A percentile compares a stretch with the other conserved stretches of the same genome.
Evolutionary conservation across 306 rosid genomes (phyloP).

Genomic region (Prosopis cineraria): DNA sequence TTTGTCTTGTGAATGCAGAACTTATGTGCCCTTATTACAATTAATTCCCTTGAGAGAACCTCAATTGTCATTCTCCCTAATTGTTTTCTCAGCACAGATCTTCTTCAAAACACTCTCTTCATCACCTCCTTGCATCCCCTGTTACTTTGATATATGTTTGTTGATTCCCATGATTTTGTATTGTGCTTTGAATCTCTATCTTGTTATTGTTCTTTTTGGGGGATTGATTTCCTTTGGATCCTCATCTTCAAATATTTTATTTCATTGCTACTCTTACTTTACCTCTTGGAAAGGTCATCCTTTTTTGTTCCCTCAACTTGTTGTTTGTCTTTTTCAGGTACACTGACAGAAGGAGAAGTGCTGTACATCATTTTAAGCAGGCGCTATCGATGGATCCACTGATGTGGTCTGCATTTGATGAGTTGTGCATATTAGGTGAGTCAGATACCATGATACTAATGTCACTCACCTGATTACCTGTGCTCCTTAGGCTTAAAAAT

Average conservation of each 20-base stretch:
- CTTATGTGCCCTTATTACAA: too few species aligned
- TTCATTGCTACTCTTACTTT: constrained; percentile 9
- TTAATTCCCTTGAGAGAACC: too few species aligned
- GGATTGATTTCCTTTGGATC: constrained; percentile 13
- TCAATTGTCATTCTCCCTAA: too few species aligned
- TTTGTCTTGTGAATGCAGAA: too few species aligned
- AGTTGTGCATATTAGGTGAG: constrained; percentile 90
- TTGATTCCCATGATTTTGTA: constrained; percentile 32
- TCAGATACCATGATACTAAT: constrained; percentile 1
- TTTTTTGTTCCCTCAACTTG: constrained; percentile 2
- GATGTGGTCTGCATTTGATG: constrained; percentile 89
- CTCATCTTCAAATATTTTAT: constrained; percentile 13
- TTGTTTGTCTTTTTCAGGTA: constrained; percentile 39
- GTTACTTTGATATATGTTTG: constrained; percentile 31
- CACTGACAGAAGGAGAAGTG: constrained; percentile 53
- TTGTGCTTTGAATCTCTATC: constrained; percentile 21
- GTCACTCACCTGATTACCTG: constrained; percentile 27
- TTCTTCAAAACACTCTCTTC: not conserved
- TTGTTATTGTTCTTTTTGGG: not conserved
- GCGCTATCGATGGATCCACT: constrained; percentile 52
- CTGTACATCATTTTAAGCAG: constrained; percentile 49
- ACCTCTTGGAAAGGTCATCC: not conserved
- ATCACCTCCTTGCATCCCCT: not conserved
- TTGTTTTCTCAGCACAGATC: not conserved
- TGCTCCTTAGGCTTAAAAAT: not conserved